A percentile compares a stretch with the other conserved stretches of the same genome.
Evolutionary conservation across 1,139 yeast genomes (phyloP).

Genomic region (Geotrichum australiense): DNA sequence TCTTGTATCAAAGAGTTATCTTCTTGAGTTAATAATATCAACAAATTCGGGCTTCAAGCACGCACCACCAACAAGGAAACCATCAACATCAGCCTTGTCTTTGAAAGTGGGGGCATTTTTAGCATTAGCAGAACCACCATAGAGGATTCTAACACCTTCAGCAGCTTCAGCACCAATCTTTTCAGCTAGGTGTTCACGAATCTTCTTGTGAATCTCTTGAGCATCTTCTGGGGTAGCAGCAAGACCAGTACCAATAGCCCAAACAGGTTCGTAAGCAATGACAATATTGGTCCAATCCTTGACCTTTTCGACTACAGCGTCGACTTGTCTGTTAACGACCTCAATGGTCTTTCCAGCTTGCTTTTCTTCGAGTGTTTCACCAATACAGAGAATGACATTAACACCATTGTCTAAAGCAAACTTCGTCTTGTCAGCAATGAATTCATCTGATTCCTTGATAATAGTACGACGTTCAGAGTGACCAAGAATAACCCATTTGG

Average conservation of each 20-base stretch:
- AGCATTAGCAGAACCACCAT: slow-evolving; percentile 99
- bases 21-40: slow-evolving; percentile 89
- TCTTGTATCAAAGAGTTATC: slow-evolving; percentile 36
- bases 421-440: slow-evolving; percentile 90
- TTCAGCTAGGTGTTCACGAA: slow-evolving; percentile 73
- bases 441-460: slow-evolving; percentile 83
- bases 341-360: slow-evolving; percentile 78
- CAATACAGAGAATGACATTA: slow-evolving; percentile 90
- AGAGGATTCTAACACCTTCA: slow-evolving; percentile 75
- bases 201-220: slow-evolving; percentile 77
- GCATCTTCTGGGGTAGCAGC: slow-evolving; percentile 99
- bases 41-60: slow-evolving; percentile 96
- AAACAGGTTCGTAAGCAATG: slow-evolving; percentile 98
- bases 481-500: slow-evolving; percentile 92
- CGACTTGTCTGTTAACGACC: slow-evolving; percentile 84
- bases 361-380: slow-evolving; percentile 95
- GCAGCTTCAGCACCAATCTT: slow-evolving; percentile 78
- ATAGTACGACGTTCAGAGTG: slow-evolving; percentile 98
- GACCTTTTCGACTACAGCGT: slow-evolving; percentile 77
- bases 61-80: slow-evolving; percentile 99
- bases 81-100: slow-evolving; percentile 91
- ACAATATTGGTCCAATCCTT: slow-evolving; percentile 90
- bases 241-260: slow-evolving; percentile 99
- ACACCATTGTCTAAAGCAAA: slow-evolving; percentile 86
- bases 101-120: slow-evolving; percentile 85